Evolutionary conservation across 108 stramenopile genomes (phyloP).

Genomic region (Halocafeteria seosinensis): DNA sequence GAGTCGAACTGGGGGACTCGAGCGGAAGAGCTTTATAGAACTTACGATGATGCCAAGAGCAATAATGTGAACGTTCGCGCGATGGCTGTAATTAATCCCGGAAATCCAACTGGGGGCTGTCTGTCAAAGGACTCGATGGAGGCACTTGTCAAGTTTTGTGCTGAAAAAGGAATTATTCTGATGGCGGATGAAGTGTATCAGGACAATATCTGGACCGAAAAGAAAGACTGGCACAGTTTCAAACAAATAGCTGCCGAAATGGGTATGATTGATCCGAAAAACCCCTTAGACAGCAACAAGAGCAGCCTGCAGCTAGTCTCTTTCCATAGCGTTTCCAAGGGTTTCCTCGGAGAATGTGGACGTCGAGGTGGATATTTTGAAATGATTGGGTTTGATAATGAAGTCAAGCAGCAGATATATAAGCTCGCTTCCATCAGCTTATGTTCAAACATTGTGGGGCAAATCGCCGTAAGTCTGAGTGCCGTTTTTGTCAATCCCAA

Average conservation of each 20-base stretch:
- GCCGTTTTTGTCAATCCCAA: too few relatives aligned
- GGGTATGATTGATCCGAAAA: constrained; percentile 17
- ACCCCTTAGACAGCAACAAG: constrained; percentile 4
- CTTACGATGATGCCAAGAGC: constrained; percentile 49
- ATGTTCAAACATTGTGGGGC: constrained; percentile 64
- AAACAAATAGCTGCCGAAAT: constrained; percentile 32
- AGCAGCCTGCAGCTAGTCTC: constrained; percentile 61
- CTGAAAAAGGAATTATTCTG: constrained; percentile 54
- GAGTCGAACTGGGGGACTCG: constrained; percentile 54
- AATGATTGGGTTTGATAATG: constrained; percentile 53
- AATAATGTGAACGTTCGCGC: constrained; percentile 47
- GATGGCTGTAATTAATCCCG: constrained; percentile 76
- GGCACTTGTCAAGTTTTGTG: constrained; percentile 57
- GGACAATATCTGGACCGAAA: constrained; percentile 60
- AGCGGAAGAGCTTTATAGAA: constrained; percentile 44
- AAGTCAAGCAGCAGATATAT: constrained; percentile 64
- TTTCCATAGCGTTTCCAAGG: constrained; percentile 77
- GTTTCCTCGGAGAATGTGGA: constrained; percentile 79
- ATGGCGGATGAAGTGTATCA: constrained; percentile 89
- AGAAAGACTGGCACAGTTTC: constrained; percentile 52
- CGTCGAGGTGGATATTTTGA: constrained; percentile 81
- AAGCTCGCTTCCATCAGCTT: constrained; percentile 65
- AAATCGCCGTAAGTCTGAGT: constrained; percentile 64
- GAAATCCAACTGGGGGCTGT: constrained; percentile 81
- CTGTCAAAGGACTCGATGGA: constrained; percentile 51